These are phyloP conservation scores for Aspergillus carlsbadensis DNA, from an alignment of 495 filamentous ascomycete species.

Conservation along the genomic window DNA sequence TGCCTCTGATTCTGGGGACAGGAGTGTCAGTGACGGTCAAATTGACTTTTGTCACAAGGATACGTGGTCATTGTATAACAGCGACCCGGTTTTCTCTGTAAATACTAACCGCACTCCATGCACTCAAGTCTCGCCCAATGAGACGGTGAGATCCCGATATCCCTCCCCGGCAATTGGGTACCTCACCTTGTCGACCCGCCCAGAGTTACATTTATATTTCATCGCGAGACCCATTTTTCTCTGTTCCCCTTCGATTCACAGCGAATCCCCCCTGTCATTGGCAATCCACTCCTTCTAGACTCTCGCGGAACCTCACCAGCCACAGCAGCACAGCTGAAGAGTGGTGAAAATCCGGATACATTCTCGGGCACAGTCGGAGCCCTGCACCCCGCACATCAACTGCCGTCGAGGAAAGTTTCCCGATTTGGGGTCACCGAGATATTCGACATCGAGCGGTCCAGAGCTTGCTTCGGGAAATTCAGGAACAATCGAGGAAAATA, in stretches of 20 bases:
- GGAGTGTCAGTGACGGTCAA: too few species aligned
- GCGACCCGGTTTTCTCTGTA: neutral
- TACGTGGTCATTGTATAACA: slow-evolving; percentile 26
- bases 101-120: too few species aligned
- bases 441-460: neutral
- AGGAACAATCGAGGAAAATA: slow-evolving; percentile 1
- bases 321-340: neutral
- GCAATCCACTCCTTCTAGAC: neutral
- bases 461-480: slow-evolving; percentile 9
- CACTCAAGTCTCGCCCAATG: too few species aligned
- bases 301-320: neutral
- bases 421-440: neutral
- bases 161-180: too few species aligned
- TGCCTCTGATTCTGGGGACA: too few species aligned
- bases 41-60: slow-evolving; percentile 5
- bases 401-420: slow-evolving; percentile 3
- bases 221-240: too few species aligned
- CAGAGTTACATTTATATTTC: too few species aligned
- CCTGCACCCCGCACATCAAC: neutral
- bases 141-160: too few species aligned
- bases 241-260: too few species aligned
- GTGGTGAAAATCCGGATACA: neutral
- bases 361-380: slow-evolving; percentile 10
- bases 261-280: neutral
- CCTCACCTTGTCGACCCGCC: too few species aligned